phyloP scores from a whole-genome alignment of 2,329 filamentous ascomycete genomes.

The Penicillium fuscoglaucum region DNA sequence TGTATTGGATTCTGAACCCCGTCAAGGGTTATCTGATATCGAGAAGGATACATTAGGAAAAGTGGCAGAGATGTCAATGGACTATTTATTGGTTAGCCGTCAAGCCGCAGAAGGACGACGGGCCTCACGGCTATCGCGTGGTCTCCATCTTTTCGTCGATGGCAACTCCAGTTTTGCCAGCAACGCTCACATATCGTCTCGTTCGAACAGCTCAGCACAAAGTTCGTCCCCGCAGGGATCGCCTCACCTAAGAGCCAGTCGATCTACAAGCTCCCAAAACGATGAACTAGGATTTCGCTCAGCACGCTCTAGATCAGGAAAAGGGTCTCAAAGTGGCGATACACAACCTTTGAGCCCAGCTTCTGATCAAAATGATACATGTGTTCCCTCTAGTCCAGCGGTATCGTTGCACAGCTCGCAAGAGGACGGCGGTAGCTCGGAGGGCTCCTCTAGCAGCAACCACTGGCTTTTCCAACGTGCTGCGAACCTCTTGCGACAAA shows the following conservation, averaged over 20 bases:
- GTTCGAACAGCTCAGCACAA: not conserved
- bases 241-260: not conserved
- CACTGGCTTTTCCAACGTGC: constrained; percentile 23
- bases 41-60: too few relatives aligned
- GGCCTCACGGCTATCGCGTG: not conserved
- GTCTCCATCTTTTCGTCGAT: constrained; percentile 16
- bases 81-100: too few relatives aligned
- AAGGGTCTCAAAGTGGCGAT: not conserved
- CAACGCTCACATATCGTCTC: not conserved
- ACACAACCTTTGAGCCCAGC: not conserved
- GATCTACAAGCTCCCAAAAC: not conserved
- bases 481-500: constrained; percentile 23
- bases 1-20: too few relatives aligned
- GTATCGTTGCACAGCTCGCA: not conserved
- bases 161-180: constrained; percentile 10
- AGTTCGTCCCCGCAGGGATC: not conserved
- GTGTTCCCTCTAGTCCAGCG: not conserved
- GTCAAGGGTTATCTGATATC: too few relatives aligned
- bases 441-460: constrained; percentile 4
- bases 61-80: too few relatives aligned
- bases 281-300: not conserved
- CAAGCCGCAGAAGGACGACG: too few relatives aligned
- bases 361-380: not conserved
- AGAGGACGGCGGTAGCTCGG: not conserved
- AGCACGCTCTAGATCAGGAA: not conserved